Evolutionary conservation across 2,329 filamentous ascomycete species (phyloP), one percentile per base, ranked within the genome.

Genomic region (Nemania bipapillata): DNA sequence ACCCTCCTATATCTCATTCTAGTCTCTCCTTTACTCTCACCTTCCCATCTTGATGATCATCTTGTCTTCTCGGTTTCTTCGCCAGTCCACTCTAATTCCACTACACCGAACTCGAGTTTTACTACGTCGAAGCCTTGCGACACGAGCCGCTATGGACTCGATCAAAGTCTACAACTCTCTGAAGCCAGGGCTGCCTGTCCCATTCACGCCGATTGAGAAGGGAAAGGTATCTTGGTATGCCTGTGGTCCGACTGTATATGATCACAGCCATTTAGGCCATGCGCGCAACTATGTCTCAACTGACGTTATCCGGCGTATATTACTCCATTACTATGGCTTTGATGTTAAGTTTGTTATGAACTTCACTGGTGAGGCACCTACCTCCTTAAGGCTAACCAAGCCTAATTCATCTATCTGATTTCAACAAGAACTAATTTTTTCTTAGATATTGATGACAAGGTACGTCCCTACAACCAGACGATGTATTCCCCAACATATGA

Each of bases 281-380:
- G 93, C 92, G 32, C 86, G 93, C 74, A 97, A 97, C 82, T 97
- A 97, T 86, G 92, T 97, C 71, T 92, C 91, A 57, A 95, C 92
- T 53, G 94, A 97, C 80, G 94, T 97, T 72, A 90, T 97, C 74
- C 88, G 94, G 69, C 89, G 94, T 75, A 92, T 97, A 74, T 82
- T 97, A 80, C 85, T 87, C 76, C 89, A 95, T 79, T 95, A 96
- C 81, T 96, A 97, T 79, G 88, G 89, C 69, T 96, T 92, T 79
- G 84, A 93, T 49, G 88, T 97, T 73, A 89, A 90, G 68, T 97
- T 96, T 81, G 92, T 97, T 72, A 96, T 96, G 91, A 97, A 97
- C 81, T 93, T 96, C 71, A 97, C 94, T 57, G 70, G 70, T 70
- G 24, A 55, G 57, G 17, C 8, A 11, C 30, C 30, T 9, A n/a